A percentile compares a stretch with the other conserved stretches of the same genome.
phyloP scores from a whole-genome alignment of 306 rosid genomes.

The Malus fusca region DNA sequence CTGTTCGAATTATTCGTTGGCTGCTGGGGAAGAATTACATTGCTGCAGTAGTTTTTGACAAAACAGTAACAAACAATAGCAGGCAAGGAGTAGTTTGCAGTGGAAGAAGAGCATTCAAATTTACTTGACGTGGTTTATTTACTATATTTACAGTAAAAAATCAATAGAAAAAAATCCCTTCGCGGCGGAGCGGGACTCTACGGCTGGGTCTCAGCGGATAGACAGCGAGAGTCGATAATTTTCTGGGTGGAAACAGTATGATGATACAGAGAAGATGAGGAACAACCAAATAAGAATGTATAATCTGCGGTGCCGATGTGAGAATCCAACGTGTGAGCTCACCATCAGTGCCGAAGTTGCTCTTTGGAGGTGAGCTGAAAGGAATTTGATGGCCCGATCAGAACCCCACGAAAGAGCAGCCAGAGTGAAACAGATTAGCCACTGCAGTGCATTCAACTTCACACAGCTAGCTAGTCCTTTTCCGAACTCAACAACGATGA shows the following conservation, averaged over 20 bases:
- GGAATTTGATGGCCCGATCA: constrained; percentile 13
- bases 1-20: background rate
- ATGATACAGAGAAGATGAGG: constrained; percentile 18
- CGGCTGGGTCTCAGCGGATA: too few relatives aligned
- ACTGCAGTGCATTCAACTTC: constrained; percentile 34
- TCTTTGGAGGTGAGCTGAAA: background rate
- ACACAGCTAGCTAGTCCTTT: constrained; percentile 13
- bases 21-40: background rate
- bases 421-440: constrained; percentile 39
- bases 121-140: background rate
- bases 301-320: background rate
- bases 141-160: too few relatives aligned
- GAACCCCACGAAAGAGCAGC: constrained; percentile 35
- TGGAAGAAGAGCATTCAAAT: background rate
- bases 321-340: background rate
- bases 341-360: background rate
- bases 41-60: background rate
- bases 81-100: background rate
- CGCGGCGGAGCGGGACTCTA: too few relatives aligned
- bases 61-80: background rate
- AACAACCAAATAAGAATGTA: constrained; percentile 1
- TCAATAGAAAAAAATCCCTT: too few relatives aligned
- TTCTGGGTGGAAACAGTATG: background rate
- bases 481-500: constrained; percentile 33
- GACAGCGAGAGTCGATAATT: background rate